A percentile compares a stretch with the other conserved stretches of the same genome.
Evolutionary conservation across 1,139 yeast species (phyloP).

Genomic region (Candida albicans): DNA sequence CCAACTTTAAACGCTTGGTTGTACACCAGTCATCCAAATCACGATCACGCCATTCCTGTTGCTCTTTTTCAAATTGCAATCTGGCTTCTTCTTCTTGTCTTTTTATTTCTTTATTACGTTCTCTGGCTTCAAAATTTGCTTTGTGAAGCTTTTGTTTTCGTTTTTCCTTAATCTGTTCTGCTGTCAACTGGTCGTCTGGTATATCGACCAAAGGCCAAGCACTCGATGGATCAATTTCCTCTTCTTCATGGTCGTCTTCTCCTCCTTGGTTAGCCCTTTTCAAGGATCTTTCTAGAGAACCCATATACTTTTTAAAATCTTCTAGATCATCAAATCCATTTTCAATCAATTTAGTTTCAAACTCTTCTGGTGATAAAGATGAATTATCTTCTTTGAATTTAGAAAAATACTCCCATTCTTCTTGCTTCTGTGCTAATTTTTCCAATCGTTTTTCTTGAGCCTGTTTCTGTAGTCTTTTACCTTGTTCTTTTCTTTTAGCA

Average conservation of each 20-base stretch:
- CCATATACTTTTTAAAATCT: constrained; percentile 69
- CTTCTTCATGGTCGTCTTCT: constrained; percentile 41
- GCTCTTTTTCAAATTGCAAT: constrained; percentile 56
- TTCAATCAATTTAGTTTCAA: constrained; percentile 51
- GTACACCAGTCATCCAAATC: constrained; percentile 82
- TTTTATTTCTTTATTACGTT: constrained; percentile 79
- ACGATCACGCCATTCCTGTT: constrained; percentile 72
- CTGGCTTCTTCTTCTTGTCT: constrained; percentile 51
- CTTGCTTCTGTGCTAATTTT: constrained; percentile 75
- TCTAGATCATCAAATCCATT: constrained; percentile 79
- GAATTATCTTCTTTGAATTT: constrained; percentile 56
- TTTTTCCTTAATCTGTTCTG: constrained; percentile 83
- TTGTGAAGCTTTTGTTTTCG: constrained; percentile 78
- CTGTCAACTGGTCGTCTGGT: constrained; percentile 79
- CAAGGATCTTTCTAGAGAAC: constrained; percentile 66
- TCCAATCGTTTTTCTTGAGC: constrained; percentile 84
- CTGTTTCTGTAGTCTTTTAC: constrained; percentile 86
- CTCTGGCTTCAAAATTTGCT: constrained; percentile 87
- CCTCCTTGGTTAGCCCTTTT: constrained; percentile 69
- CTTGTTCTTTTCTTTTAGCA: constrained; percentile 82
- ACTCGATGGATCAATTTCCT: constrained; percentile 49
- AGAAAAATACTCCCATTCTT: constrained; percentile 72
- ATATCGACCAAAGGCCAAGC: constrained; percentile 77
- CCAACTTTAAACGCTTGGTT: constrained; percentile 63
- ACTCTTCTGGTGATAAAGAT: constrained; percentile 42